phyloP scores from a whole-genome alignment of 2,329 filamentous ascomycete species.

The Aspergillus caelatus region DNA sequence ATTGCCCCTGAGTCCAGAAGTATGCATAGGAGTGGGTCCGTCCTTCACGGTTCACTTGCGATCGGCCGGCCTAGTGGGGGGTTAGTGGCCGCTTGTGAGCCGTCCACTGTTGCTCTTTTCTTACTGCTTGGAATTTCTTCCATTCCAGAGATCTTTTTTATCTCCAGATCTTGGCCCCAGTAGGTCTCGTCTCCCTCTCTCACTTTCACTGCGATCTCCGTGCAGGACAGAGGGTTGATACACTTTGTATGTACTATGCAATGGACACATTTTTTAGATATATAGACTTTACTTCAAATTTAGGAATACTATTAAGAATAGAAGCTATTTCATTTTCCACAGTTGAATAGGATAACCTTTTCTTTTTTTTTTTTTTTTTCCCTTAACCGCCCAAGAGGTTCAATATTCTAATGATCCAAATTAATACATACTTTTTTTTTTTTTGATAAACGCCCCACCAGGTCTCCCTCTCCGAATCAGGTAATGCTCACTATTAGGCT shows the following conservation, averaged over 20 bases:
- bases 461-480: background rate
- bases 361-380: background rate
- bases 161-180: background rate
- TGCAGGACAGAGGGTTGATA: background rate
- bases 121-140: background rate
- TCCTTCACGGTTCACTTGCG: constrained; percentile 3
- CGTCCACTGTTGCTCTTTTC: background rate
- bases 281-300: background rate
- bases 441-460: constrained; percentile 1
- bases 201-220: background rate
- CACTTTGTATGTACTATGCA: background rate
- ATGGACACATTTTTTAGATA: background rate
- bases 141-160: background rate
- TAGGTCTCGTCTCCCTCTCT: too few species aligned
- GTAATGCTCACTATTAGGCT: constrained; percentile 6
- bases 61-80: constrained; percentile 3
- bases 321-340: too few species aligned
- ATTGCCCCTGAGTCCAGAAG: background rate
- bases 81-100: constrained; percentile 6
- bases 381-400: background rate
- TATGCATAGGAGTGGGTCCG: constrained; percentile 2
- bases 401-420: background rate
- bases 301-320: background rate
- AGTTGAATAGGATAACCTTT: background rate
- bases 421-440: background rate